These are phyloP conservation scores for Thalassiosira mediterranea DNA, from an alignment of 352 stramenopile genomes.

Conservation along the genomic window DNA sequence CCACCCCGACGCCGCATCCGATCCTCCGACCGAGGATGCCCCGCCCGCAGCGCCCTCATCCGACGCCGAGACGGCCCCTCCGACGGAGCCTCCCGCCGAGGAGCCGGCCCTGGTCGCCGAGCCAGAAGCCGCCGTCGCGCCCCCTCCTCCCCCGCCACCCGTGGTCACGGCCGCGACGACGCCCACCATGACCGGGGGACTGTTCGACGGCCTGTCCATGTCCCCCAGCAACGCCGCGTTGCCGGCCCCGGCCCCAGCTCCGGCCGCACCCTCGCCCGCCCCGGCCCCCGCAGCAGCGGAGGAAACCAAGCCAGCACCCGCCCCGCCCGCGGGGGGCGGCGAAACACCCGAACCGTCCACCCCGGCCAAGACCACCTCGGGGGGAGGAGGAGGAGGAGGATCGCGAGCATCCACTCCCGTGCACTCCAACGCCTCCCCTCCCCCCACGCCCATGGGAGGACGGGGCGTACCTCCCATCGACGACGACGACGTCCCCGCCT, in stretches of 20 bases:
- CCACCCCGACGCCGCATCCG: background rate
- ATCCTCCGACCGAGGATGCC: background rate
- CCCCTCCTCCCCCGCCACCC: background rate
- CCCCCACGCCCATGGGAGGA: background rate
- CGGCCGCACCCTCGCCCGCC: too few relatives aligned
- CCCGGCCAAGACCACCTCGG: background rate
- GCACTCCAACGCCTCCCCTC: conserved; percentile 17
- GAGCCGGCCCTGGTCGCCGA: background rate
- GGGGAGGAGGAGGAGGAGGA: background rate
- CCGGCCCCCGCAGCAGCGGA: background rate
- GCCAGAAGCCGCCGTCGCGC: background rate
- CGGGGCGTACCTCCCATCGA: background rate
- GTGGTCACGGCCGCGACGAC: background rate
- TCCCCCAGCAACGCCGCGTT: background rate
- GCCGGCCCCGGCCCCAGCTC: background rate
- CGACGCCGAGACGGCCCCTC: background rate
- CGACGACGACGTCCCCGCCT: background rate
- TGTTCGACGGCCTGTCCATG: conserved; percentile 30
- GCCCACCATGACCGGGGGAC: background rate
- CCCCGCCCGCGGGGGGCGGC: background rate
- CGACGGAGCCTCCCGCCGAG: background rate
- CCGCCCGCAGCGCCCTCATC: background rate
- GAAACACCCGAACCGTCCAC: background rate
- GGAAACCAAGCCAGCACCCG: background rate
- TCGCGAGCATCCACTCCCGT: conserved; percentile 26